Evolutionary conservation across 2,329 filamentous ascomycete species (phyloP).

Genomic region (Daldinia sp.): DNA sequence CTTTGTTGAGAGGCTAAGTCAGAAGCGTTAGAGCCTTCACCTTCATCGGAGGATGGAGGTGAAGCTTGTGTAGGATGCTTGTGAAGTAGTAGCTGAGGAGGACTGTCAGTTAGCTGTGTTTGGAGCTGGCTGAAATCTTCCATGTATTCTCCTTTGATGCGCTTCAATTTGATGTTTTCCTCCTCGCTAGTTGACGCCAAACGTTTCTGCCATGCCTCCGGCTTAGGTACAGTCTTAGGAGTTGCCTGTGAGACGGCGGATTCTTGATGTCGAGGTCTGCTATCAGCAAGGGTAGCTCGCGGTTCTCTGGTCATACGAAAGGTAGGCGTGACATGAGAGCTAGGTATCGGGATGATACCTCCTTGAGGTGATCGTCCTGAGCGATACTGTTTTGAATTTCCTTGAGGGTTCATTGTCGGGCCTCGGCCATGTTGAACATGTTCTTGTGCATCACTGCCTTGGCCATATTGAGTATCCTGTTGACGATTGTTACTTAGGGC

Average conservation of each 20-base stretch:
- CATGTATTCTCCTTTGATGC: not conserved
- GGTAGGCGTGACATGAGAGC: too few species aligned
- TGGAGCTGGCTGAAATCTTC: not conserved
- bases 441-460: not conserved
- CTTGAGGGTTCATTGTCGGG: not conserved
- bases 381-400: not conserved
- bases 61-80: not conserved
- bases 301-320: not conserved
- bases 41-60: not conserved
- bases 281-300: not conserved
- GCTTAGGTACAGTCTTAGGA: not conserved
- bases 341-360: not conserved
- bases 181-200: not conserved
- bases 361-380: not conserved
- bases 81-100: not conserved
- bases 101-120: not conserved
- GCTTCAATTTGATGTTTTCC: not conserved
- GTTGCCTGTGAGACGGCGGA: not conserved
- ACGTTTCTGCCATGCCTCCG: not conserved
- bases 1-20: not conserved
- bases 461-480: not conserved
- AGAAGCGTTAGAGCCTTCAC: not conserved
- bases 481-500: not conserved
- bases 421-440: not conserved
- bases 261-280: not conserved